Percentiles rank a stretch among this genome's conserved stretches.
These are phyloP conservation scores for Colletotrichum noveboracense DNA, from an alignment of 2,329 filamentous ascomycete genomes.

Conservation along the genomic window DNA sequence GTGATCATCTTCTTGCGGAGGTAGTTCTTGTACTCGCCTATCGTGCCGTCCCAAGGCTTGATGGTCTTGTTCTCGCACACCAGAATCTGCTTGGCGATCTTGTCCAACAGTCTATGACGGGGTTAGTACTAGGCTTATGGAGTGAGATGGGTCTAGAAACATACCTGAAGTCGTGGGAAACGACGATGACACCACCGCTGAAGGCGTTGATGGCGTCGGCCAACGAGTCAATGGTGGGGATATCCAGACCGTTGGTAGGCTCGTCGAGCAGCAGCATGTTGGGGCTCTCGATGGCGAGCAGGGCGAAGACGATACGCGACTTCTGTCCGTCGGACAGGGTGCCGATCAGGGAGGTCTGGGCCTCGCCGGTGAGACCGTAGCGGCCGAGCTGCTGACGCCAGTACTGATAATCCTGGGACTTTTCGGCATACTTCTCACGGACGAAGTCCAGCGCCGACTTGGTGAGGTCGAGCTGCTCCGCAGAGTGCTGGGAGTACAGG, in stretches of 20 bases:
- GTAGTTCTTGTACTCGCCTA: conserved; percentile 97
- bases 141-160: conserved; percentile 27
- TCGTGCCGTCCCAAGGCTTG: conserved; percentile 84
- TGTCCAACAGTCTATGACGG: conserved; percentile 81
- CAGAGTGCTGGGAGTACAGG: conserved; percentile 97
- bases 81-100: conserved; percentile 99
- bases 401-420: conserved; percentile 98
- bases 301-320: conserved; percentile 95
- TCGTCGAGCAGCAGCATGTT: conserved; percentile 99
- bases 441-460: conserved; percentile 98
- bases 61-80: conserved; percentile 99
- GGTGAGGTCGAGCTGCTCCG: conserved; percentile 96
- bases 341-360: conserved; percentile 97
- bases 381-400: conserved; percentile 97
- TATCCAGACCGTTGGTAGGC: conserved; percentile 99
- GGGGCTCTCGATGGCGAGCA: conserved; percentile 91
- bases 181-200: conserved; percentile 95
- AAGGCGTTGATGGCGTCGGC: conserved; percentile 98
- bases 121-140: conserved; percentile 22
- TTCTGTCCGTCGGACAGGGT: conserved; percentile 98
- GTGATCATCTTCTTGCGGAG: conserved; percentile 98
- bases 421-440: conserved; percentile 87
- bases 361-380: conserved; percentile 91
- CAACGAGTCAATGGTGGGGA: conserved; percentile 96
- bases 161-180: conserved; percentile 98